Conservation (phyloP, 73 alveolate species). For the Tetrahymena malaccensis region DNA sequence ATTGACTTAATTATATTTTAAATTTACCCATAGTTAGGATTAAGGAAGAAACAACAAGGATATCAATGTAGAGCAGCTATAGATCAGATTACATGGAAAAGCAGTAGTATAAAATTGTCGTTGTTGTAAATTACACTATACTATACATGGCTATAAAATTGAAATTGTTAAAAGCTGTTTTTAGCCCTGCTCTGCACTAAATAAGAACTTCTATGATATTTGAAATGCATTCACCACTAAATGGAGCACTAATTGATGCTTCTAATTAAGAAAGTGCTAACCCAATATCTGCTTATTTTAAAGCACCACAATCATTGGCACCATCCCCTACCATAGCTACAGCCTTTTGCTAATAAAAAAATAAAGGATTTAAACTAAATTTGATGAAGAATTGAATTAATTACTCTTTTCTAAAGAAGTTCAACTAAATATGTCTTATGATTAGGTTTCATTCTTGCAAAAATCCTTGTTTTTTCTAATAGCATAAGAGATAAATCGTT, state of each 20-base stretch:
- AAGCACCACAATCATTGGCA: conserved; percentile 51
- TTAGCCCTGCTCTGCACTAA: not conserved
- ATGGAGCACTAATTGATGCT: conserved; percentile 81
- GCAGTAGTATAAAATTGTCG: not conserved
- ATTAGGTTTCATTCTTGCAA: conserved; percentile 33
- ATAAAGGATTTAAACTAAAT: not conserved
- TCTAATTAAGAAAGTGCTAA: conserved; percentile 68
- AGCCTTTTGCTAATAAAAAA: not conserved
- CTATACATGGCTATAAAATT: not conserved
- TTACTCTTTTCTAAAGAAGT: not conserved
- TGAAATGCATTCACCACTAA: conserved; percentile 35
- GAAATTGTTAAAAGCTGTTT: not conserved
- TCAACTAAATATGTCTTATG: conserved; percentile 17
- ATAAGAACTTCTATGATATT: not conserved
- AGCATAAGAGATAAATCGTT: not conserved
- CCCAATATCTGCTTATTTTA: conserved; percentile 71
- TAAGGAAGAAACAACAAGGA: not conserved
- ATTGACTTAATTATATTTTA: not conserved
- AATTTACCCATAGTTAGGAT: not conserved
- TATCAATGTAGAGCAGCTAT: not conserved
- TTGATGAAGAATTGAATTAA: not conserved
- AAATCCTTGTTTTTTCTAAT: not conserved
- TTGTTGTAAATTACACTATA: not conserved
- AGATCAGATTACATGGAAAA: not conserved
- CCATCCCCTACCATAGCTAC: conserved; percentile 42